These are phyloP conservation scores for Pseudogymnoascus pannorum DNA, from an alignment of 2,329 filamentous ascomycete species.

Conservation along the genomic window DNA sequence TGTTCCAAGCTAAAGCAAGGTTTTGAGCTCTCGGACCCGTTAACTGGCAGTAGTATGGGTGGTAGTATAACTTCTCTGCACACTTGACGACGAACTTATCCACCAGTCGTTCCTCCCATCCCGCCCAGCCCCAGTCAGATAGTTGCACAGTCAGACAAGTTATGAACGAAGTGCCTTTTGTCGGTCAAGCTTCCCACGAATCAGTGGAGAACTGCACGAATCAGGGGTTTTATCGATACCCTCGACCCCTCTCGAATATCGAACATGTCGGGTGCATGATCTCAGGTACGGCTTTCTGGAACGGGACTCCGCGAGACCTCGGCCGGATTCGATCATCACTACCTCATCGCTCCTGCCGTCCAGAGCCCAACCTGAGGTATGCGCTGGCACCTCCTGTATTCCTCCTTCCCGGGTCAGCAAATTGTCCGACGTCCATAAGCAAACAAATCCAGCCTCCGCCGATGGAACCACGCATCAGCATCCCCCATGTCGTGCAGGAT, in stretches of 20 bases:
- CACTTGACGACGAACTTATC: no score
- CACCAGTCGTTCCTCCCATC: background rate
- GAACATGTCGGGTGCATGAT: background rate
- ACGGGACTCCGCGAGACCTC: background rate
- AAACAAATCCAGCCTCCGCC: background rate
- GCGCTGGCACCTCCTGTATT: background rate
- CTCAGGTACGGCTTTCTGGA: background rate
- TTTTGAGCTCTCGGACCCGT: background rate
- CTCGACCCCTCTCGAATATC: background rate
- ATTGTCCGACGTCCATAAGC: background rate
- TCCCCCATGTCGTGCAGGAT: background rate
- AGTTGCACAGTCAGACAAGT: background rate
- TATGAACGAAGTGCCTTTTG: background rate
- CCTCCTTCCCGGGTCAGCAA: background rate
- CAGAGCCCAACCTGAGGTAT: background rate
- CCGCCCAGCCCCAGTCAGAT: background rate
- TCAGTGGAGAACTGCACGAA: background rate
- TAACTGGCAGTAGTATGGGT: background rate
- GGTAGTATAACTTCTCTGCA: background rate
- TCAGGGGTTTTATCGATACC: background rate
- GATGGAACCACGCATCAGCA: background rate
- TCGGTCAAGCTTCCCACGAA: constrained; percentile 4
- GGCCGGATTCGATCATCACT: background rate
- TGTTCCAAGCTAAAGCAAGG: constrained; percentile 5
- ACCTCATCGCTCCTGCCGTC: background rate